Conservation (phyloP, 2,329 filamentous ascomycete species). For the Diaporthe citriasiana region DNA sequence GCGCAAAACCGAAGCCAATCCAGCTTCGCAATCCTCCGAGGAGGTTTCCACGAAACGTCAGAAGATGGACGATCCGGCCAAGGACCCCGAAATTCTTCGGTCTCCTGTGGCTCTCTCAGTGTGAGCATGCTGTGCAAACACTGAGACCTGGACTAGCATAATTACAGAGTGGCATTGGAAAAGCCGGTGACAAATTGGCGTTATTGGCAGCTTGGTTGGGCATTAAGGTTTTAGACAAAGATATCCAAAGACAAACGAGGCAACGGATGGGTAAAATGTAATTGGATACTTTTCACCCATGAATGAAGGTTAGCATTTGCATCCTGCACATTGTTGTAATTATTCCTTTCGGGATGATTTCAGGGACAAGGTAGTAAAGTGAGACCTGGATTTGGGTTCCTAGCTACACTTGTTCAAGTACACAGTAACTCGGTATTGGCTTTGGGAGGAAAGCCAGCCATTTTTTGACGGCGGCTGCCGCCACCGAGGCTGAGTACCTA, state of each 20-base stretch:
- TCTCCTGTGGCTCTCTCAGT: constrained; percentile 38
- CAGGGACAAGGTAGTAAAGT: background rate
- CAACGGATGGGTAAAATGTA: background rate
- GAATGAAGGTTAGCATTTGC: background rate
- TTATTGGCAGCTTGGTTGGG: constrained; percentile 32
- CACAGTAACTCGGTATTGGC: background rate
- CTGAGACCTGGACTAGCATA: background rate
- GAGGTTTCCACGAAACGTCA: constrained; percentile 30
- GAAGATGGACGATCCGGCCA: constrained; percentile 2
- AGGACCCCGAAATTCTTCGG: constrained; percentile 19
- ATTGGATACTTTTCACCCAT: background rate
- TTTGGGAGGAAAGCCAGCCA: background rate
- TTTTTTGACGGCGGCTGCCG: background rate
- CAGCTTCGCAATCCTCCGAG: background rate
- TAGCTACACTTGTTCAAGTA: background rate
- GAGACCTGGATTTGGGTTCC: background rate
- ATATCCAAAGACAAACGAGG: constrained; percentile 32
- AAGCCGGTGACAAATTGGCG: constrained; percentile 4
- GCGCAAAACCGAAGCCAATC: constrained; percentile 19
- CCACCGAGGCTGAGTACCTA: background rate
- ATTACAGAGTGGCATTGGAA: background rate
- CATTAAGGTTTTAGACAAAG: constrained; percentile 39
- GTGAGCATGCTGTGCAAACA: background rate
- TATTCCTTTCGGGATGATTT: background rate
- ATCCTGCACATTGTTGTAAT: background rate